Base-by-base conservation (phyloP, 2,329 filamentous ascomycete genomes). In the Teratosphaeria zuluensis region DNA sequence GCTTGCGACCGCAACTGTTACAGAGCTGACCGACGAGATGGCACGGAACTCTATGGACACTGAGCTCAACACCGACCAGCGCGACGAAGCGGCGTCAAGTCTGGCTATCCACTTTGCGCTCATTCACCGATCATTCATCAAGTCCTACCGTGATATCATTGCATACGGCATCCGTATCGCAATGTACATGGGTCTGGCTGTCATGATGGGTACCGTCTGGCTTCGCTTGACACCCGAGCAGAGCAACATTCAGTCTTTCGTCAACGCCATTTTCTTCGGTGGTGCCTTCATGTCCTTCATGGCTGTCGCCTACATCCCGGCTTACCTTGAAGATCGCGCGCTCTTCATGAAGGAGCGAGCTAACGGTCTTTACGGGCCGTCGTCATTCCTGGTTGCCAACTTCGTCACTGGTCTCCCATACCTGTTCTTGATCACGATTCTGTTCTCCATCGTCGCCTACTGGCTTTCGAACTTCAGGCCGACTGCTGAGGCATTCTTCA, bases 171-270 rank as follows among this genome's bases (percentile, higher is more conserved):
- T 94, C 64, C 84, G 90, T 3, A 79, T 94, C 51, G 86, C 82
- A 48, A 95, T 95, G 89, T 94, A 95, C 72, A 78, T 86, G 61
- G 84, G 83, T 74, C 78, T 95, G 16, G 89, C 89, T 1, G 83
- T 94, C 65, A 86, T 94, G 82, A 91, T 92, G 86, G 90, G 90
- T 4, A 95, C 90, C 0, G 88, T 95, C 12, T 95, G 89, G 86
- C 76, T 95, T 14, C 84, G 90, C 5, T 78, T 95, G 2, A 75
- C 80, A 3, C 79, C 86, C 0, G 76, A 79, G 0, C 90, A 95
- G 69, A 76, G 80, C 58, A 87, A 87, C 59, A 92, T 95, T 65
- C 86, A 90, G 66, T 84, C 89, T 0, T 88, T 89, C 66, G 90
- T 85, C 72, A 95, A 95, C 70, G 88, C 89, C 54, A 88, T 95